Conservation (phyloP, 163 green algal genomes). For the Volvox carteri region DNA sequence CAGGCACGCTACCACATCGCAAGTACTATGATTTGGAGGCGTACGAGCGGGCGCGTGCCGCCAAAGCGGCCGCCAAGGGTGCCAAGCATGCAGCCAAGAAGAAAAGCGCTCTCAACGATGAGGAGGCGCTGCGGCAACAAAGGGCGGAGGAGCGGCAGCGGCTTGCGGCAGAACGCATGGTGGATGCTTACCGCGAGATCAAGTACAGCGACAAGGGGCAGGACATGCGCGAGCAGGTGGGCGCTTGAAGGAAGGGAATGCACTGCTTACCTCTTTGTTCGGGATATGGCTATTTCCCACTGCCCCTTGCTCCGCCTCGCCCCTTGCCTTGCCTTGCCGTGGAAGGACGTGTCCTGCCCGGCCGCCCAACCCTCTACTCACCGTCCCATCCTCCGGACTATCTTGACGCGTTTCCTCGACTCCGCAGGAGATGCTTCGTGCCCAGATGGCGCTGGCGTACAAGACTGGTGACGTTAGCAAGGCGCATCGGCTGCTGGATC, state of each 20-base stretch:
- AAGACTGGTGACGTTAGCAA: conserved; percentile 81
- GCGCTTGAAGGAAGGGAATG: too few relatives aligned
- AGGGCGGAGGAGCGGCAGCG: conserved; percentile 68
- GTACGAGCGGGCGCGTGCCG: conserved; percentile 72
- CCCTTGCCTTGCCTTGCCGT: too few relatives aligned
- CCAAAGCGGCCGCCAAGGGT: conserved; percentile 58
- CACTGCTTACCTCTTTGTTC: too few relatives aligned
- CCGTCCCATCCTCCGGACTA: neutral
- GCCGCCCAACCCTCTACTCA: too few relatives aligned
- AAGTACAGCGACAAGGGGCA: conserved; percentile 79
- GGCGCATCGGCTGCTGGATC: conserved; percentile 70
- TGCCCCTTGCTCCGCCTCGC: too few relatives aligned
- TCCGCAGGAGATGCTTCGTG: conserved; percentile 84
- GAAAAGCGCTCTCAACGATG: conserved; percentile 80
- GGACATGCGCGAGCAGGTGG: conserved; percentile 88
- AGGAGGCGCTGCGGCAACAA: conserved; percentile 77
- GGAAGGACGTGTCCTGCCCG: too few relatives aligned
- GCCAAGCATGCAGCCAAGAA: conserved; percentile 58
- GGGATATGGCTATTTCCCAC: too few relatives aligned
- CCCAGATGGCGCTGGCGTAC: conserved; percentile 88
- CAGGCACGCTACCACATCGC: conserved; percentile 80
- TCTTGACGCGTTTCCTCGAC: neutral
- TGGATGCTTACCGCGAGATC: conserved; percentile 78
- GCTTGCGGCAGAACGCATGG: conserved; percentile 69
- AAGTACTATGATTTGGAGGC: conserved; percentile 92